phyloP scores from a whole-genome alignment of 306 rosid species.

The Urtica urens region DNA sequence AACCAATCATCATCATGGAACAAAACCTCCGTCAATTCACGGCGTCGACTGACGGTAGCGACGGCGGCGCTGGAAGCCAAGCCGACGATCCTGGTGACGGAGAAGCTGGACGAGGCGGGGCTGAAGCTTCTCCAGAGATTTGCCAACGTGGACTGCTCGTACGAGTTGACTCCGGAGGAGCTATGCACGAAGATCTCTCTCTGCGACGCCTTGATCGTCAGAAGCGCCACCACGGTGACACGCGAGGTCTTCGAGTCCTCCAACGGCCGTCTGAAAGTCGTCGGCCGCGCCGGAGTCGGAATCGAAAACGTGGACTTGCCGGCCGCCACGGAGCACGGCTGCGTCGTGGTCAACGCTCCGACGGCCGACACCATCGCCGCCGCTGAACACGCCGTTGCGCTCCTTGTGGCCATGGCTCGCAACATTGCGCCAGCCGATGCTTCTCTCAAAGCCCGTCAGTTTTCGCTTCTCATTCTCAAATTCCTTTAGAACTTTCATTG shows the following conservation, averaged over 20 bases:
- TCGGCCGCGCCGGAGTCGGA: conserved; percentile 70
- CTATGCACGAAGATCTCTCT: conserved; percentile 60
- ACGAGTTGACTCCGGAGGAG: conserved; percentile 29
- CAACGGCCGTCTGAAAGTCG: conserved; percentile 48
- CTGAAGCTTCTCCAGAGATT: conserved; percentile 3
- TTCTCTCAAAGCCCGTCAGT: conserved; percentile 54
- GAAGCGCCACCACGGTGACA: conserved; percentile 47
- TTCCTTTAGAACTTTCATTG: too few species aligned
- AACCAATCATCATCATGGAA: conserved; percentile 5
- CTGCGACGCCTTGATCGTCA: conserved; percentile 50
- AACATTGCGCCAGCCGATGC: conserved; percentile 62
- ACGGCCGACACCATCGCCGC: conserved; percentile 62
- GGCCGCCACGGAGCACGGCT: conserved; percentile 65
- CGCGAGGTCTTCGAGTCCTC: conserved; percentile 59
- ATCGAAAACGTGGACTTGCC: conserved; percentile 63
- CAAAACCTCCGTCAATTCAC: background rate
- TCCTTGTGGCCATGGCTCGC: conserved; percentile 52
- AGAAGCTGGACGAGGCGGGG: conserved; percentile 16
- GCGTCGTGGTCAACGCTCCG: conserved; percentile 61
- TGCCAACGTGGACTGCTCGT: conserved; percentile 15
- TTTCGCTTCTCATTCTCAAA: background rate
- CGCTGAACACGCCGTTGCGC: conserved; percentile 65
- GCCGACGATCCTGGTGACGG: conserved; percentile 13
- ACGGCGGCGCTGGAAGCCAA: conserved; percentile 9
- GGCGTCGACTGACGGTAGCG: background rate